Base-by-base conservation (phyloP, 2,329 filamentous ascomycete genomes). In the Trichophyton verrucosum region DNA sequence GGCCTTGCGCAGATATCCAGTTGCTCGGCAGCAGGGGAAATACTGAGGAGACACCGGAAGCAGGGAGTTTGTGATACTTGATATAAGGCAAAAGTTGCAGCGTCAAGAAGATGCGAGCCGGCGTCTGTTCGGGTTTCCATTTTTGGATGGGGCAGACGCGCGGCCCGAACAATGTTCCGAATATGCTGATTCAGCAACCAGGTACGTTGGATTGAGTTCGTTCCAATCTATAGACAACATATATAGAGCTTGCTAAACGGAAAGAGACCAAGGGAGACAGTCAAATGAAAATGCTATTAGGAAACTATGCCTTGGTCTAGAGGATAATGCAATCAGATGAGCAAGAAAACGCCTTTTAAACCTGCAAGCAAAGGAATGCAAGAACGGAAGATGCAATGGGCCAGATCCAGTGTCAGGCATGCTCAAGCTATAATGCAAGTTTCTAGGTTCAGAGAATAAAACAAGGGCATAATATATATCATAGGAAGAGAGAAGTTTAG, bases 61-160 rank as follows among this genome's bases (percentile, higher is more conserved):
- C 46, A 51, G 13, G 24, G 46, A 24, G 46, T 51, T 51, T 51
- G 46, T 51, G 51, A 55, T 55, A 55, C 51, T 55, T 47, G 20
- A 24, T 51, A 51, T 51, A 27, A 44, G 22, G 46, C 46, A 13
- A 51, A 51, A 27, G 46, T 44, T 17, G 20, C 8, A 46, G 42
- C 44, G 46, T 51, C 46, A 51, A 51, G 24, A 44, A 44, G n/a
- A 51, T 27, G 44, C 9, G 24, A 24, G 44, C 22, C 46, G 46
- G 46, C 46, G 46, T 27, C 24, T 22, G 20, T 51, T 51, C 46
- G 46, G 13, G 20, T 51, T 51, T 51, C 46, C 46, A 22, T 51
- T 27, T 24, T 22, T 51, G 22, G 46, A 20, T 24, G 9, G 9
- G 46, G 9, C 44, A 20, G 46, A 9, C 20, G 11, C 20, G 46